Base-by-base conservation (phyloP, 1,284 basidiomycete species). In the Puccinia coronata region DNA sequence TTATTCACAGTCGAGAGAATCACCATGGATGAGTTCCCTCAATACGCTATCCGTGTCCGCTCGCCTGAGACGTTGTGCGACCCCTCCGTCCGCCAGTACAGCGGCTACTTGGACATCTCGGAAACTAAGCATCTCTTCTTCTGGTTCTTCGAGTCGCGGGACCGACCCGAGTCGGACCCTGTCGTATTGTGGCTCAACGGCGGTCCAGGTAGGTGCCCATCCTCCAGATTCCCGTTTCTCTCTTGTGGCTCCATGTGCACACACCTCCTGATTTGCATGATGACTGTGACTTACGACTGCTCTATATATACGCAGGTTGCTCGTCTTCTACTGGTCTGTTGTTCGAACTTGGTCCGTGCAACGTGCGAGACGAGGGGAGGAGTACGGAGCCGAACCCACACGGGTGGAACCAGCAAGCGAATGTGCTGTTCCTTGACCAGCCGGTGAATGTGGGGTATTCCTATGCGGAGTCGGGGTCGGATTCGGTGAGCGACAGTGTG, bases 171-270 rank as follows among this genome's bases (percentile, higher is more conserved):
- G 73, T 83, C 85, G 20, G 86, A 87, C 82, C 86, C 86, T 53
- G 83, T 87, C 49, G 83, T 86, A 28, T 82, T 87, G 71, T 87
- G 86, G 86, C 84, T 87, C 79, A 87, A 87, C 82, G 86, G 86
- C 28, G 86, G 86, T 31, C 86, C 85, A 36, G 85, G 85, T 69
- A 28, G 47, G 34, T 39, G 28, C 25, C 83, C 83, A 71, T 84
- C 83, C 39, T 55, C 49, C 20, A 8, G 20, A 47, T 47, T 70
- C 65, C 41, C n/a, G n/a, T n/a, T n/a, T n/a, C n/a, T n/a, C n/a
- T n/a, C n/a, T n/a, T n/a, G n/a, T n/a, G n/a, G n/a, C n/a, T n/a
- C n/a, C n/a, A n/a, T n/a, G n/a, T n/a, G n/a, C n/a, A n/a, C n/a
- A n/a, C n/a, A n/a, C n/a, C n/a, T n/a, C n/a, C n/a, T n/a, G n/a